phyloP scores from a whole-genome alignment of 2,329 filamentous ascomycete genomes.

The Magnaporthiopsis poae region DNA sequence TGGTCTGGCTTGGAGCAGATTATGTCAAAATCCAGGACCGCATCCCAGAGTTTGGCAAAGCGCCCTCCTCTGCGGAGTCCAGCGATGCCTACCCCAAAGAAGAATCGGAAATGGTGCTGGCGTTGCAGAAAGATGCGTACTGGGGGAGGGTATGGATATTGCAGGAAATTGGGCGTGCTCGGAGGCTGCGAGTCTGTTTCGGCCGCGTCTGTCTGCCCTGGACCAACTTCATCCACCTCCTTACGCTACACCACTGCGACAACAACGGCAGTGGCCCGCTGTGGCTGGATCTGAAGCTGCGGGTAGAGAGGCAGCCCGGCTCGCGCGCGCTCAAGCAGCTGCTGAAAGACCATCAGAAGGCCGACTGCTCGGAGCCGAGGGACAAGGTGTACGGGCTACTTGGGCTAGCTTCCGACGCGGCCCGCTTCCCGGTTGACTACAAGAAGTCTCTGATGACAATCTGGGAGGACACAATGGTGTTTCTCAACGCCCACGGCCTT shows the following conservation, averaged over 20 bases:
- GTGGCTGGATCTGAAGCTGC: slow-evolving; percentile 14
- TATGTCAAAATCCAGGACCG: background rate
- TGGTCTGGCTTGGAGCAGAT: slow-evolving; percentile 15
- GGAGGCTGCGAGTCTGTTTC: background rate
- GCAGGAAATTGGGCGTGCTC: slow-evolving; percentile 1
- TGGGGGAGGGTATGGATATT: background rate
- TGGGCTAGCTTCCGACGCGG: slow-evolving; percentile 19
- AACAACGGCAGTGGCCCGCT: slow-evolving; percentile 9
- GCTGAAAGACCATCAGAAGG: slow-evolving; percentile 16
- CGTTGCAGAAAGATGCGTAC: background rate
- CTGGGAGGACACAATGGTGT: slow-evolving; percentile 19
- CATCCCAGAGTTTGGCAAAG: background rate
- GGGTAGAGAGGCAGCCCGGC: slow-evolving; percentile 9
- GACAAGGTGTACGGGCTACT: slow-evolving; percentile 24
- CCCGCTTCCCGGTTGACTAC: slow-evolving; percentile 20
- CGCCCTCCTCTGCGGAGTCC: no score
- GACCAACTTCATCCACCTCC: background rate
- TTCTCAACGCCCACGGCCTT: background rate
- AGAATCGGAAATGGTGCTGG: background rate
- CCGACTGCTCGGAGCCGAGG: slow-evolving; percentile 19
- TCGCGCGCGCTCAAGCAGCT: slow-evolving; percentile 15
- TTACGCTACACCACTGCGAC: background rate
- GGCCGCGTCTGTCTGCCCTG: background rate
- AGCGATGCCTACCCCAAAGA: no score
- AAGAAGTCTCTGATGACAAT: slow-evolving; percentile 17